Percentiles rank a stretch among this genome's conserved stretches.
Evolutionary conservation across 805 yeast genomes (phyloP).

Genomic region (Metschnikowia borealis): DNA sequence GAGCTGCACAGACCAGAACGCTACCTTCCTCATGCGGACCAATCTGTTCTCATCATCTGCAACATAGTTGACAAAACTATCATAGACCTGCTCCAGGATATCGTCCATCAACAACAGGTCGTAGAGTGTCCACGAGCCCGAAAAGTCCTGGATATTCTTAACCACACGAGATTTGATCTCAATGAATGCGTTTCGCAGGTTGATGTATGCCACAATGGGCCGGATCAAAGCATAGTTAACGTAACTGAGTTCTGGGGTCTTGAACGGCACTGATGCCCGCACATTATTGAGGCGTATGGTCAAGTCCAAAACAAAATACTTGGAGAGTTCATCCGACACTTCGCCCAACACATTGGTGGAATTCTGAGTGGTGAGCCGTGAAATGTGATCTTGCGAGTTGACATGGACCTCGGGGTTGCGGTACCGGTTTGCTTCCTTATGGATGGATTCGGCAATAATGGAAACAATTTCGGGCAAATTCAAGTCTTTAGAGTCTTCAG

Average conservation of each 20-base stretch:
- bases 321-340: constrained; percentile 34
- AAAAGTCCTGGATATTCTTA: constrained; percentile 77
- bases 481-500: constrained; percentile 54
- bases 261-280: constrained; percentile 83
- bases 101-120: constrained; percentile 91
- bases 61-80: constrained; percentile 83
- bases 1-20: constrained; percentile 89
- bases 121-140: constrained; percentile 95
- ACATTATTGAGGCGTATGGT: constrained; percentile 79
- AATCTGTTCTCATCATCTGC: constrained; percentile 79
- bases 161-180: constrained; percentile 81
- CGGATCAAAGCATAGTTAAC: constrained; percentile 87
- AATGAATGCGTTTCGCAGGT: constrained; percentile 82
- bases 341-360: not conserved
- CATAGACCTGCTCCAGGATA: constrained; percentile 81
- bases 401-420: constrained; percentile 29
- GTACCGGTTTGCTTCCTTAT: constrained; percentile 46
- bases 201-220: constrained; percentile 94
- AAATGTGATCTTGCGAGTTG: constrained; percentile 29
- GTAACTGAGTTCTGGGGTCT: constrained; percentile 83
- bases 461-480: constrained; percentile 46
- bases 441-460: constrained; percentile 44
- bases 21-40: constrained; percentile 73
- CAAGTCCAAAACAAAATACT: constrained; percentile 72
- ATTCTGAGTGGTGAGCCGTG: constrained; percentile 20